These are phyloP conservation scores for Termitomyces sp. DNA, from an alignment of 768 basidiomycete species.

Conservation along the genomic window DNA sequence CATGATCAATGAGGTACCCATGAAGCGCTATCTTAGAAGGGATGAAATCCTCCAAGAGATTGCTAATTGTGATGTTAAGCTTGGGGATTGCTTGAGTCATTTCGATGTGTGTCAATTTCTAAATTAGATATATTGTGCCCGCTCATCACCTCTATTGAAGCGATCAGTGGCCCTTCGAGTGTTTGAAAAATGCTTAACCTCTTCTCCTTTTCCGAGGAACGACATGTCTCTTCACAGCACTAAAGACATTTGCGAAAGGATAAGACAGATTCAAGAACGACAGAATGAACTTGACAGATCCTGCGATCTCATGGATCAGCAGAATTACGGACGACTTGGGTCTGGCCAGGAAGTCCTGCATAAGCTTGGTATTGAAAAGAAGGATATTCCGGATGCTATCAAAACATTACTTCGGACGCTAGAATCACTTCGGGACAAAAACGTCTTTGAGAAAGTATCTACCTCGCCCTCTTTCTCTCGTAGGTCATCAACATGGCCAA, in stretches of 20 bases:
- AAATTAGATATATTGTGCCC: neutral
- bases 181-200: neutral
- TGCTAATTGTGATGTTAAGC: conserved; percentile 40
- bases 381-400: conserved; percentile 51
- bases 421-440: conserved; percentile 19
- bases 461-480: neutral
- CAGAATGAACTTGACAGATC: conserved; percentile 37
- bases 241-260: conserved; percentile 11
- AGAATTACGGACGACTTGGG: conserved; percentile 33
- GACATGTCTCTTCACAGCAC: conserved; percentile 1
- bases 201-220: neutral
- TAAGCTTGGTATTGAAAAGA: conserved; percentile 34
- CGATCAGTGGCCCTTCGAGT: conserved; percentile 3
- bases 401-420: conserved; percentile 49
- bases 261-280: conserved; percentile 12
- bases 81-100: conserved; percentile 52
- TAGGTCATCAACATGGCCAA: conserved; percentile 12
- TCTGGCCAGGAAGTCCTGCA: conserved; percentile 37
- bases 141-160: neutral
- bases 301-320: conserved; percentile 33
- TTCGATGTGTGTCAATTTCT: conserved; percentile 37
- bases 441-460: conserved; percentile 4
- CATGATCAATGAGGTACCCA: conserved; percentile 59
- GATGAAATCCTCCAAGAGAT: conserved; percentile 61
- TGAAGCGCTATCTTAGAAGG: conserved; percentile 70